Base-by-base conservation (phyloP, 441 rosid genomes). In the Pelargonium australe region DNA sequence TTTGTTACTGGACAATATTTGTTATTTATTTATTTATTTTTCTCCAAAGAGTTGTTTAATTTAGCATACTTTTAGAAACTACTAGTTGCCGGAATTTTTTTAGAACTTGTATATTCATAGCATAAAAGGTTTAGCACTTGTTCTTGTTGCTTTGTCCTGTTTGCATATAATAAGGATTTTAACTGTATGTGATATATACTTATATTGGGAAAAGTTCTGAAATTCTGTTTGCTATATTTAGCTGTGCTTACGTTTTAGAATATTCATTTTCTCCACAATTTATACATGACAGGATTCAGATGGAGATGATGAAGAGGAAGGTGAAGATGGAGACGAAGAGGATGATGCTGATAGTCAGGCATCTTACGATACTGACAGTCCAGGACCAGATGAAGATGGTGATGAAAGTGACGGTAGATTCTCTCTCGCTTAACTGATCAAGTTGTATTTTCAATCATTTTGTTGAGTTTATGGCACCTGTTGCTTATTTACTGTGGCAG, bases 391-490 rank as follows among this genome's bases (percentile, higher is more conserved):
- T 65, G 66, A 40, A 64, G 82, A 75, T 58, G 79, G 65, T 80
- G 66, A 76, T 23, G 72, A 79, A 63, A 73, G 55, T 65, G 85
- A 85, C 68, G 89, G 92, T 87, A 84, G 69, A 16, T 49, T 65
- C 41, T 73, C 23, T 65, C 2, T 53, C 25, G 2, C 37, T 3
- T 71, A 51, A 14, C 49, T 63, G 5, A 13, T 1, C 17, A 49
- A 13, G 43, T 57, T 53, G 8, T 17, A 55, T 17, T 19, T 58
- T 58, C 63, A 16, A 2, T 17, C 23, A 5, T 58, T 19, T 58
- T 58, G 63, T 58, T 4, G 31, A 17, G 17, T 8, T 58, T 58
- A 58, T 19, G 63, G 11, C 12, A 1, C 63, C 31, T 17, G 20
- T 58, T 19, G 2, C 12, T 58, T 58, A 17, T 58, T 7, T 58